Evolutionary conservation across 106 monocot species (phyloP), one percentile per base, ranked within the genome.

Genomic region (Cymbidium sinense): DNA sequence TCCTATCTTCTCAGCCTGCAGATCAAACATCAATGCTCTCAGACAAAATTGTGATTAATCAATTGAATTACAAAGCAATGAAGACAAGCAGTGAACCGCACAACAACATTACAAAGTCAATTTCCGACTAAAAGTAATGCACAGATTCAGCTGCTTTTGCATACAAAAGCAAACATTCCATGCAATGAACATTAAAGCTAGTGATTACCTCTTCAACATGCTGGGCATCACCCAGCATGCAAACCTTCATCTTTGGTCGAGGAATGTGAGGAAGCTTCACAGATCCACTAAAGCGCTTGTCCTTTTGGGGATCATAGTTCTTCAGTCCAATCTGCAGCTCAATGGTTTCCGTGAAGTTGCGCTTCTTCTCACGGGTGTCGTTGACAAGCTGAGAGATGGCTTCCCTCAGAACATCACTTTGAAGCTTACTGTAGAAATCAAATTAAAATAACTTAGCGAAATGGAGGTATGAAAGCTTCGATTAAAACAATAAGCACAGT

Each of bases 211-310:
- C 85, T 69, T 85, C 85, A 17, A 85, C 85, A 77, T 86, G 86
- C 62, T 86, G 86, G 36, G 86, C 86, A 86, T 86, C 86, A 43
- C 86, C 86, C 64, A 86, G 82, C 86, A 86, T 86, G 86, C 86
- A 86, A 64, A 86, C 79, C 27, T 82, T 86, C 86, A 86, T 85
- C 50, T 85, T 81, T 10, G 85, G 85, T 20, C 83, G 83, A 31
- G 83, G 83, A 52, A 83, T 79, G 58, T 83, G 78, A 20, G 83
- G 83, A 62, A 83, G 75, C 67, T 79, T 83, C 25, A 83, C 83
- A 62, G 83, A 83, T 18, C 83, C 83, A 52, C 83, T 83, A 61
- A 83, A 83, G 19, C 83, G 73, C 78, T 83, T 79, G 21, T 84
- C 84, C 65, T 84, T 84, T 27, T 84, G 84, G 7, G 84, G 84